Percentiles rank a stretch among this genome's conserved stretches.
Evolutionary conservation across 768 basidiomycete genomes (phyloP).

Genomic region (Dioszegia aurantiaca): DNA sequence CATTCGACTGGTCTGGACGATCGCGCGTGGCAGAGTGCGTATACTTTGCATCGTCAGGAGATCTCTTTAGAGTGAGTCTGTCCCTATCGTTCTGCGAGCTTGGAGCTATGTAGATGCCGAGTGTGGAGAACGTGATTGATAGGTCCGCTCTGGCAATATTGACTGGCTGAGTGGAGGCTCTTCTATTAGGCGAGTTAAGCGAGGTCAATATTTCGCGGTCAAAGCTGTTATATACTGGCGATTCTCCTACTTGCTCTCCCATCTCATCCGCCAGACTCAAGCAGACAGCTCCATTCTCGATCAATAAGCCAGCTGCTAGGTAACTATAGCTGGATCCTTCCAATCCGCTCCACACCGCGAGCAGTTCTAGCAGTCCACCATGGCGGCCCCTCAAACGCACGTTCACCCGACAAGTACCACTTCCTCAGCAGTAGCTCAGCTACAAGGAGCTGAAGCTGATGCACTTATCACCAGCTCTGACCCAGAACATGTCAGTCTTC

Average conservation of each 20-base stretch:
- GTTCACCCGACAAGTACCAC: neutral
- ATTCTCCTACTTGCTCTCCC: no score
- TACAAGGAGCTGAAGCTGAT: constrained; percentile 29
- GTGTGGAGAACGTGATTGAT: no score
- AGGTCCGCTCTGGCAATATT: no score
- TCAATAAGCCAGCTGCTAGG: no score
- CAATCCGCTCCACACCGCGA: no score
- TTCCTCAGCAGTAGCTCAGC: constrained; percentile 11
- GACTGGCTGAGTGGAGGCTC: neutral
- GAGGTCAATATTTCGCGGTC: constrained; percentile 5
- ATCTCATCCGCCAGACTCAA: no score
- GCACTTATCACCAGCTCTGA: constrained; percentile 48
- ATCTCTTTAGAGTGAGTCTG: no score
- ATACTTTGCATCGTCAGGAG: constrained; percentile 10
- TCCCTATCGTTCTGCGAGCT: no score
- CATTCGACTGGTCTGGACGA: neutral
- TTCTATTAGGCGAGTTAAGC: constrained; percentile 1
- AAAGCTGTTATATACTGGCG: no score
- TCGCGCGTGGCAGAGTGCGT: neutral
- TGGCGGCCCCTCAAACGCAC: neutral
- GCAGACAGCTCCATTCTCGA: neutral
- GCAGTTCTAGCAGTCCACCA: neutral
- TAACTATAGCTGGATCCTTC: no score
- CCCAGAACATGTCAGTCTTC: constrained; percentile 55
- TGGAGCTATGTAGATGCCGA: no score